phyloP scores from a whole-genome alignment of 2,329 filamentous ascomycete genomes.

The Xylariaceae sp. region DNA sequence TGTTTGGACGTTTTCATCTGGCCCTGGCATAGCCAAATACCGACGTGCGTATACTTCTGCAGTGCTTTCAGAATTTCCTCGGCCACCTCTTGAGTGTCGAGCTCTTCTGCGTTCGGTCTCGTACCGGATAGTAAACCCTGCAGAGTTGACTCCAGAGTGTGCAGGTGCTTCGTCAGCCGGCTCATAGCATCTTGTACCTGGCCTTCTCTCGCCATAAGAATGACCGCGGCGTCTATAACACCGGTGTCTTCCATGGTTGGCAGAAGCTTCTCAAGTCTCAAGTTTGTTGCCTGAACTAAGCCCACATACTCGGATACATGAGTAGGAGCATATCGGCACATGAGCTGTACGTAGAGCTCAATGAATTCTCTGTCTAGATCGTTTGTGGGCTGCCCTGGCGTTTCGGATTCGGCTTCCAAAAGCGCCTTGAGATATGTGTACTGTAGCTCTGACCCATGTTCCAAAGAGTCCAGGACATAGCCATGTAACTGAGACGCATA shows the following conservation, averaged over 20 bases:
- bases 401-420: conserved; percentile 55
- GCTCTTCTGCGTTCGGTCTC: conserved; percentile 50
- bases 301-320: conserved; percentile 85
- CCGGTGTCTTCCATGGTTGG: conserved; percentile 85
- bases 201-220: conserved; percentile 85
- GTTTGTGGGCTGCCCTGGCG: conserved; percentile 31
- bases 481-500: conserved; percentile 61
- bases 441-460: conserved; percentile 58
- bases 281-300: conserved; percentile 66
- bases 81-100: conserved; percentile 56
- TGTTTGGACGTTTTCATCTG: conserved; percentile 61
- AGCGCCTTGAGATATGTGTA: conserved; percentile 73
- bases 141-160: conserved; percentile 72
- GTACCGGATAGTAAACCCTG: conserved; percentile 64
- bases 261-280: conserved; percentile 73
- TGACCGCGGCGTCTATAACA: conserved; percentile 86
- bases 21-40: conserved; percentile 90
- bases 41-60: conserved; percentile 85
- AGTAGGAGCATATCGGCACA: conserved; percentile 77
- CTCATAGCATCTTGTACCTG: conserved; percentile 78
- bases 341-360: conserved; percentile 82
- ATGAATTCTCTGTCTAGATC: conserved; percentile 56
- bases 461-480: conserved; percentile 57
- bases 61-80: conserved; percentile 71
- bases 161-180: conserved; percentile 74